phyloP scores from a whole-genome alignment of 208 protist genomes.

The Porcisia deanei region DNA sequence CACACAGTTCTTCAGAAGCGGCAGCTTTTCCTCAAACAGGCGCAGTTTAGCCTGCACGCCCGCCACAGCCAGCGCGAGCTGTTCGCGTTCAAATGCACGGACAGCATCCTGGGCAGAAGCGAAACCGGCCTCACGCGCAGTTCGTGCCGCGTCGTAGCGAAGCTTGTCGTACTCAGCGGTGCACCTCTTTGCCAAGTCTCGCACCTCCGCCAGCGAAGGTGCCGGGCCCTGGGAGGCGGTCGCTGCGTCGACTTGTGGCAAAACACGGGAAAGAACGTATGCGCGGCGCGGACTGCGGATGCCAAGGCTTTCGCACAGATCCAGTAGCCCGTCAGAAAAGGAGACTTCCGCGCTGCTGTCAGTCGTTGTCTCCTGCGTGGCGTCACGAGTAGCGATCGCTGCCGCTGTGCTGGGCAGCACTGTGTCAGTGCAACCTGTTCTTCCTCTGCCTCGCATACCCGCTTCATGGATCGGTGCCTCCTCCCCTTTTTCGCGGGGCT shows the following conservation, averaged over 20 bases:
- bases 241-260: conserved; percentile 25
- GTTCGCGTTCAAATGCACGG: conserved; percentile 23
- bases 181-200: conserved; percentile 25
- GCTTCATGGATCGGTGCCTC: not conserved
- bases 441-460: not conserved
- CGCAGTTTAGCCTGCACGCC: conserved; percentile 24
- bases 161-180: conserved; percentile 36
- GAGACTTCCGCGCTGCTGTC: not conserved
- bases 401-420: not conserved
- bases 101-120: conserved; percentile 23
- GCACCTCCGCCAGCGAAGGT: conserved; percentile 31
- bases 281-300: conserved; percentile 45
- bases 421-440: not conserved
- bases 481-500: conserved; percentile 8
- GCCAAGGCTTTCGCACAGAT: conserved; percentile 35
- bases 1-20: conserved; percentile 33
- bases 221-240: conserved; percentile 4
- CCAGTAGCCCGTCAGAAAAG: conserved; percentile 8
- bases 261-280: conserved; percentile 33
- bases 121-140: conserved; percentile 8
- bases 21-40: conserved; percentile 35
- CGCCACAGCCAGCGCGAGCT: conserved; percentile 29
- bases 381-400: not conserved
- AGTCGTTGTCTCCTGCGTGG: not conserved
- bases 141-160: not conserved